A percentile compares a stretch with the other conserved stretches of the same genome.
Conservation (phyloP, 2,329 filamentous ascomycete species). For the Curvularia lunata region DNA sequence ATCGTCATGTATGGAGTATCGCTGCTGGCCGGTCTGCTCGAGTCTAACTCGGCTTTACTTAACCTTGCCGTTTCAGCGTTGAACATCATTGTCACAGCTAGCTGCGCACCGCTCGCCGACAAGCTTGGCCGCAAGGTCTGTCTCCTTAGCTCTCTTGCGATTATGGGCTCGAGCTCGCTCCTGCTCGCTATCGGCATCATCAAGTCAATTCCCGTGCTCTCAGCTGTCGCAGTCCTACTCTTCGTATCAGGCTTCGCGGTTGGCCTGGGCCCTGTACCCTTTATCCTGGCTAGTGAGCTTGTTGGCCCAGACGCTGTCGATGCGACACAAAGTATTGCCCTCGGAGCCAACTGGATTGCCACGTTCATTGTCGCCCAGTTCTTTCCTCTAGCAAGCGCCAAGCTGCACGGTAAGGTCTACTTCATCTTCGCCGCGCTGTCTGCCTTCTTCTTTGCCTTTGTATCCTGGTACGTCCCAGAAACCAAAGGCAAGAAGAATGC, state of each 20-base stretch:
- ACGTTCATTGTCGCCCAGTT: conserved; percentile 95
- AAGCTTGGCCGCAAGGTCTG: conserved; percentile 86
- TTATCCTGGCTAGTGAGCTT: conserved; percentile 89
- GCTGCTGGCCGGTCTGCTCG: conserved; percentile 79
- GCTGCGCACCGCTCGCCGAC: conserved; percentile 84
- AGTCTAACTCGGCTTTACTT: conserved; percentile 79
- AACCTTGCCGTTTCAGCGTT: conserved; percentile 87
- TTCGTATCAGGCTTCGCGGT: conserved; percentile 92
- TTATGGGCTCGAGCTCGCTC: conserved; percentile 81
- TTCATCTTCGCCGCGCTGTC: conserved; percentile 87
- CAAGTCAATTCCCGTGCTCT: conserved; percentile 73
- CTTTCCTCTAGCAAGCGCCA: conserved; percentile 84
- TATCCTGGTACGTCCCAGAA: conserved; percentile 79
- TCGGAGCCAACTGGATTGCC: conserved; percentile 86
- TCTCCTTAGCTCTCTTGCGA: conserved; percentile 79
- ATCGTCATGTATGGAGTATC: conserved; percentile 99
- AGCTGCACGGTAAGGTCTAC: conserved; percentile 83
- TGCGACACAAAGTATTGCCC: conserved; percentile 85
- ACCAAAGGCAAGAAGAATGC: conserved; percentile 82
- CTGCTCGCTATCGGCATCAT: conserved; percentile 82
- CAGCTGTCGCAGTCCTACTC: conserved; percentile 78
- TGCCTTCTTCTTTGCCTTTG: conserved; percentile 71
- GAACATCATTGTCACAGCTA: conserved; percentile 82
- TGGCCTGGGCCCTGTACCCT: conserved; percentile 90
- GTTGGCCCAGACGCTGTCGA: conserved; percentile 90